phyloP scores from a whole-genome alignment of 2,329 filamentous ascomycete genomes.

The Hypoxylon sp. region DNA sequence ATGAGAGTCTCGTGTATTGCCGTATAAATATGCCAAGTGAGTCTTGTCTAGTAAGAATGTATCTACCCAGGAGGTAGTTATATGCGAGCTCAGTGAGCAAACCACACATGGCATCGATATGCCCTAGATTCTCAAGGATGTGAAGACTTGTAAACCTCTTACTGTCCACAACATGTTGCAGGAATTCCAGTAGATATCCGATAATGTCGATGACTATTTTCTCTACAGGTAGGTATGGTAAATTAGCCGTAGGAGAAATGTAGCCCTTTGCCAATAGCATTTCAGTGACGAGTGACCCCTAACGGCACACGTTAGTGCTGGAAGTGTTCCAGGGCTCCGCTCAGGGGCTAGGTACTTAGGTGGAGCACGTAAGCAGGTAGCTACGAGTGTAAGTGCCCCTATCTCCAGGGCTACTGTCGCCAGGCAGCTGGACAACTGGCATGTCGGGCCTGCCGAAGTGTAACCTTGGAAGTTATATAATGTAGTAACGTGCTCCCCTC shows the following conservation, averaged over 20 bases:
- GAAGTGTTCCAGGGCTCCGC: neutral
- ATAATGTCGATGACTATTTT: neutral
- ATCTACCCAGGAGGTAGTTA: neutral
- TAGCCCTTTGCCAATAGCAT: neutral
- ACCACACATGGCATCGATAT: neutral
- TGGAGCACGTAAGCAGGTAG: neutral
- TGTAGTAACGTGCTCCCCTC: neutral
- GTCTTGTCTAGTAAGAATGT: neutral
- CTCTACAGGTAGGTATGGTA: neutral
- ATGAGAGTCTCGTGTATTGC: neutral
- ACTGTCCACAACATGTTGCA: neutral
- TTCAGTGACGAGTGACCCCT: neutral
- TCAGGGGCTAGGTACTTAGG: neutral
- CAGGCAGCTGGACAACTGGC: neutral
- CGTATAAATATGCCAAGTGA: neutral
- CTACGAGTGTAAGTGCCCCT: neutral
- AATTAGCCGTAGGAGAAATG: neutral
- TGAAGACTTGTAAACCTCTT: neutral
- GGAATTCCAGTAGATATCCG: neutral
- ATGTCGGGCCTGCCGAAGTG: neutral
- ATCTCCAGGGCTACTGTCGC: neutral
- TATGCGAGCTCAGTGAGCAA: neutral
- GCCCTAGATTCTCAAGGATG: neutral
- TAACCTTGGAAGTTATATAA: too few relatives aligned
- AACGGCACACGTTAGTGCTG: neutral